Evolutionary conservation across 345 rosid genomes (phyloP).

Genomic region (Linum trigynum): DNA sequence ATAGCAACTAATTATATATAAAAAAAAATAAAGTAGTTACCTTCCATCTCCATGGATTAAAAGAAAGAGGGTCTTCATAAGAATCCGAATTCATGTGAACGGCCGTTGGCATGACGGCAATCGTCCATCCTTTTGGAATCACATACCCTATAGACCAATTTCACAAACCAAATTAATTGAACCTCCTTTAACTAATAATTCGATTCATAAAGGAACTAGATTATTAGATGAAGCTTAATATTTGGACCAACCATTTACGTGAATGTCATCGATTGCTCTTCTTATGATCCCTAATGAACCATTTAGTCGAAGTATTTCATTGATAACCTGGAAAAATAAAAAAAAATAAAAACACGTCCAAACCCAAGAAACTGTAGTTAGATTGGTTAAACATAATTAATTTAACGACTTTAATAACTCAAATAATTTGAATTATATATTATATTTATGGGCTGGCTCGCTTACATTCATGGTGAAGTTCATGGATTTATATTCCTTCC

Average conservation of each 20-base stretch:
- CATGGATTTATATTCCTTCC: slow-evolving; percentile 24
- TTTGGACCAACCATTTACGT: slow-evolving; percentile 3
- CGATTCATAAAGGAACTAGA: too few species aligned
- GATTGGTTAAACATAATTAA: too few species aligned
- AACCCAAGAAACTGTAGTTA: too few species aligned
- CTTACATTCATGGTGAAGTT: slow-evolving; percentile 20
- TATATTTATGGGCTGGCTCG: too few species aligned
- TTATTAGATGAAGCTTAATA: neutral
- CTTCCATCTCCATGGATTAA: slow-evolving; percentile 27
- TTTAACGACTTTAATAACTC: too few species aligned
- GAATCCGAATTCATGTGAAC: slow-evolving; percentile 18
- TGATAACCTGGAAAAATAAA: slow-evolving; percentile 18
- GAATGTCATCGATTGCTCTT: slow-evolving; percentile 21
- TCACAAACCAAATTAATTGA: too few species aligned
- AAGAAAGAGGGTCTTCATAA: slow-evolving; percentile 19
- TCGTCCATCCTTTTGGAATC: slow-evolving; percentile 24
- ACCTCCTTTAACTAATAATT: neutral
- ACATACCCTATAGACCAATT: slow-evolving; percentile 12
- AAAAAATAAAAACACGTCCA: neutral
- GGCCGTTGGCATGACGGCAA: slow-evolving; percentile 17
- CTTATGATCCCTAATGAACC: slow-evolving; percentile 17
- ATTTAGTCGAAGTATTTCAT: slow-evolving; percentile 20
- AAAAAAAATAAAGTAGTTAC: slow-evolving; percentile 4
- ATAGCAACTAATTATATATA: too few species aligned
- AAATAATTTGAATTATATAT: too few species aligned